Conservation (phyloP, 1,284 basidiomycete genomes). For the Trichosporon asahii region DNA sequence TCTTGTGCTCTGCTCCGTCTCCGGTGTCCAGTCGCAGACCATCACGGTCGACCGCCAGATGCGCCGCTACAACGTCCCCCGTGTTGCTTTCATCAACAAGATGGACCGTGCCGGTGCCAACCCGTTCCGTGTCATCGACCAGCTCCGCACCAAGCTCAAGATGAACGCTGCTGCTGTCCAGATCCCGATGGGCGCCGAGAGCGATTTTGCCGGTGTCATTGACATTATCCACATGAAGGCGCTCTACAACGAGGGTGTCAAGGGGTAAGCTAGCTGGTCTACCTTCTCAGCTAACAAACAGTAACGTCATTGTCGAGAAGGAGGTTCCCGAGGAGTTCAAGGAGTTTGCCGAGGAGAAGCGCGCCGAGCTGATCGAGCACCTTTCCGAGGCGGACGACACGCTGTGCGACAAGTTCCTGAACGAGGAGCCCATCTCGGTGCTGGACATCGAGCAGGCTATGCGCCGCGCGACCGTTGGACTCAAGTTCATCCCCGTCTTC, state of each 20-base stretch:
- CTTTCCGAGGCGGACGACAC: constrained; percentile 95
- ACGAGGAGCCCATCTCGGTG: constrained; percentile 71
- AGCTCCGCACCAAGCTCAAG: constrained; percentile 86
- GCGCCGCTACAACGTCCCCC: constrained; percentile 91
- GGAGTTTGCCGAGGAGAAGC: constrained; percentile 73
- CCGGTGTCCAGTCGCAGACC: constrained; percentile 97
- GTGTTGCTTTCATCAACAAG: constrained; percentile 98
- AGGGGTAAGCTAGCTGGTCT: constrained; percentile 63
- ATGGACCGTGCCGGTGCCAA: constrained; percentile 99
- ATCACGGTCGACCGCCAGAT: constrained; percentile 99
- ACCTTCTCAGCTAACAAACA: constrained; percentile 38
- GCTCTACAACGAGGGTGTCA: constrained; percentile 89
- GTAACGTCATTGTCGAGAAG: constrained; percentile 73
- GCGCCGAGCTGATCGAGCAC: constrained; percentile 86
- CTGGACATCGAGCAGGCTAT: constrained; percentile 78
- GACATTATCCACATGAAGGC: constrained; percentile 94
- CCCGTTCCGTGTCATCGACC: constrained; percentile 90
- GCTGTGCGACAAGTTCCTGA: constrained; percentile 86
- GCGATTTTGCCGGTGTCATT: constrained; percentile 82
- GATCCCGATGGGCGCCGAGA: constrained; percentile 90
- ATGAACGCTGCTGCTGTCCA: constrained; percentile 95
- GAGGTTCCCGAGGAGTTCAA: constrained; percentile 79
- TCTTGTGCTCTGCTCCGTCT: constrained; percentile 92
- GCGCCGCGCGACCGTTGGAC: constrained; percentile 78
- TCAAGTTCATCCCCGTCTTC: constrained; percentile 95